phyloP scores from a whole-genome alignment of 1,284 basidiomycete species.

The Melanopsichium pennsylvanicum region DNA sequence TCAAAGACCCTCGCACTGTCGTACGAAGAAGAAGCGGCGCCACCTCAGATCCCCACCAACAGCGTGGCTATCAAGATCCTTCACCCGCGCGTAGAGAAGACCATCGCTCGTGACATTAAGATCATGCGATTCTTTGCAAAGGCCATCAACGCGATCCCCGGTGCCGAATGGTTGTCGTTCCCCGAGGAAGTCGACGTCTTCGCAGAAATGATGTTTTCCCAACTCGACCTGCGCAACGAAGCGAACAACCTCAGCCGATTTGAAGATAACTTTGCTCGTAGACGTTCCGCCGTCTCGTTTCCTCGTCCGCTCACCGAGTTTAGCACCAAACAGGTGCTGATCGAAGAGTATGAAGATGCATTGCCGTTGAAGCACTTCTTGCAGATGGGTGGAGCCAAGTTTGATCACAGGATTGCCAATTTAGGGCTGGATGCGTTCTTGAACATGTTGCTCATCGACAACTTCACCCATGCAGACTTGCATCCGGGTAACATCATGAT shows the following conservation, averaged over 20 bases:
- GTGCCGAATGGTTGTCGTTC: constrained; percentile 95
- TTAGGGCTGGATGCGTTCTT: constrained; percentile 94
- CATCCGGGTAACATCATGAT: constrained; percentile 97
- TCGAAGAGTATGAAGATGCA: constrained; percentile 94
- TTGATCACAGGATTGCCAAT: constrained; percentile 87
- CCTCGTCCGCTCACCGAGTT: constrained; percentile 83
- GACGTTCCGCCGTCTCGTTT: constrained; percentile 83
- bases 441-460: constrained; percentile 97
- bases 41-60: constrained; percentile 55
- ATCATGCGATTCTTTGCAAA: constrained; percentile 95
- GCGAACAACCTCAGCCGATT: constrained; percentile 86
- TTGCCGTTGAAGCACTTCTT: constrained; percentile 88
- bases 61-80: constrained; percentile 94
- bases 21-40: constrained; percentile 54
- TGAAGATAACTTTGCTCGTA: constrained; percentile 80
- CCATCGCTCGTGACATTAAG: constrained; percentile 84
- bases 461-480: constrained; percentile 88
- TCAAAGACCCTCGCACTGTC: constrained; percentile 51
- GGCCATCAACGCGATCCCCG: constrained; percentile 80
- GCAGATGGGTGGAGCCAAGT: constrained; percentile 82
- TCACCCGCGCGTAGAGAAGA: constrained; percentile 78
- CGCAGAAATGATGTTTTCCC: constrained; percentile 95
- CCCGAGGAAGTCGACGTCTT: constrained; percentile 96
- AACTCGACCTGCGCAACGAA: constrained; percentile 89
- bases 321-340: constrained; percentile 80